Evolutionary conservation across 2,329 filamentous ascomycete species (phyloP), one percentile per base, ranked within the genome.

Genomic region (Raffaelea albimanens): DNA sequence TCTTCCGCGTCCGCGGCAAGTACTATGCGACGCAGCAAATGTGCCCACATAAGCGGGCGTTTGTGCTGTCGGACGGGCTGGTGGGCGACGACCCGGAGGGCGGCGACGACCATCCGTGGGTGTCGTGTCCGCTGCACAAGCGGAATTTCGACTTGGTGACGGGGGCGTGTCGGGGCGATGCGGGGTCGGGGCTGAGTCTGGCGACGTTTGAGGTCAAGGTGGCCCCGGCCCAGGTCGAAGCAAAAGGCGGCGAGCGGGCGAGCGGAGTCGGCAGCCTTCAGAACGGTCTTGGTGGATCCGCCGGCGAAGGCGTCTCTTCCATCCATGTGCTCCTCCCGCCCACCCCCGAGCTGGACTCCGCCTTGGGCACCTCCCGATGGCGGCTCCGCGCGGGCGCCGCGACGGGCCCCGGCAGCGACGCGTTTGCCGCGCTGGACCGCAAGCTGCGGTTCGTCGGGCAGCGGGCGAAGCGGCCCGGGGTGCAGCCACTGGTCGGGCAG

Each of bases 1-100:
- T 95, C 46, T 95, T 90, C 78, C 85, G 88, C 57, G 76, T 95
- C 52, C 78, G 79, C 46, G 88, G 87, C 19, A 77, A 76, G 46
- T 94, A 83, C 71, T 91, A 91, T 63, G 85, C 86, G 50, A 85
- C 85, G 14, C 89, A 95, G 67, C 87, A 95, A 61, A 95, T 95
- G 89, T 95, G 89, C 62, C 89, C 89, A 10, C 88, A 95, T 68
- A 93, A 91, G 67, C 83, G 88, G 11, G 83, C 88, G 1, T 95
- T 95, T 59, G 83, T 90, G n/a, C 78, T 95, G 22, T 85, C 84
- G 0, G 90, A 95, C 61, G 87, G 88, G 2, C 69, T 95, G 9
- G 76, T 95, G 42, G 89, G 90, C 38, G 83, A 87, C 54, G 75
- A 80, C 22, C 55, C 60, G 10, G 45, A 40, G 5, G 53, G 43